Evolutionary conservation across 2,329 filamentous ascomycete genomes (phyloP).

Genomic region (Fusarium irregulare): DNA sequence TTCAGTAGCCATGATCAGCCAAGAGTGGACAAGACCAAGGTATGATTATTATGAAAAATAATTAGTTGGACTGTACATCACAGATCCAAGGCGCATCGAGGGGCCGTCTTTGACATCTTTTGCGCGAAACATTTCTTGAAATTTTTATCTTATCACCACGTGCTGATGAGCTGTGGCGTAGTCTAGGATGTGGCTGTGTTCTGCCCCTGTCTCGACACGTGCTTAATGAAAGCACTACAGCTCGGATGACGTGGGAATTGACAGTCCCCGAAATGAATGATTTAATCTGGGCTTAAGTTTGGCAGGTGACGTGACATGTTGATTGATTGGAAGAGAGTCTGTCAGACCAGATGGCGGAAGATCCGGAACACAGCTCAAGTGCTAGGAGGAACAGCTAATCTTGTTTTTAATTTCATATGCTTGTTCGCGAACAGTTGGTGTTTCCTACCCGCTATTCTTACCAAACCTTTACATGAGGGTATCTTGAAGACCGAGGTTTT

Average conservation of each 20-base stretch:
- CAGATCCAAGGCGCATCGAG: slow-evolving; percentile 33
- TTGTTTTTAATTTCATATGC: slow-evolving; percentile 32
- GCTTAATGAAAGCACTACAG: not conserved
- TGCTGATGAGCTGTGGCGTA: slow-evolving; percentile 37
- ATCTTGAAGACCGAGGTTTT: slow-evolving; percentile 27
- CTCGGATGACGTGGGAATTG: slow-evolving; percentile 22
- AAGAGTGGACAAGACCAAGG: not conserved
- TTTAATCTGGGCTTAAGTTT: slow-evolving; percentile 3
- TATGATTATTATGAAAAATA: not conserved
- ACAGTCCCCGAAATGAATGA: slow-evolving; percentile 12
- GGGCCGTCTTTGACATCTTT: slow-evolving; percentile 24
- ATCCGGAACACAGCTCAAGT: slow-evolving; percentile 11
- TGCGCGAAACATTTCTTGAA: slow-evolving; percentile 48
- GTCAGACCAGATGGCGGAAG: slow-evolving; percentile 31
- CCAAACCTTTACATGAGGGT: not conserved
- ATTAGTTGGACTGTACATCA: slow-evolving; percentile 7
- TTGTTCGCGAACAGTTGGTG: not conserved
- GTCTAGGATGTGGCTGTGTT: not conserved
- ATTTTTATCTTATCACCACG: slow-evolving; percentile 51
- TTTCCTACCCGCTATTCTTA: not conserved
- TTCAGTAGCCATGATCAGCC: slow-evolving; percentile 48
- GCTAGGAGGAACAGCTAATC: slow-evolving; percentile 20
- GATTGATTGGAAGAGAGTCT: slow-evolving; percentile 17
- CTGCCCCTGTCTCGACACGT: slow-evolving; percentile 12
- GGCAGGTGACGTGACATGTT: slow-evolving; percentile 17